Base-by-base conservation (phyloP, 1,139 yeast species). In the Protomyces lactucae-debilis region DNA sequence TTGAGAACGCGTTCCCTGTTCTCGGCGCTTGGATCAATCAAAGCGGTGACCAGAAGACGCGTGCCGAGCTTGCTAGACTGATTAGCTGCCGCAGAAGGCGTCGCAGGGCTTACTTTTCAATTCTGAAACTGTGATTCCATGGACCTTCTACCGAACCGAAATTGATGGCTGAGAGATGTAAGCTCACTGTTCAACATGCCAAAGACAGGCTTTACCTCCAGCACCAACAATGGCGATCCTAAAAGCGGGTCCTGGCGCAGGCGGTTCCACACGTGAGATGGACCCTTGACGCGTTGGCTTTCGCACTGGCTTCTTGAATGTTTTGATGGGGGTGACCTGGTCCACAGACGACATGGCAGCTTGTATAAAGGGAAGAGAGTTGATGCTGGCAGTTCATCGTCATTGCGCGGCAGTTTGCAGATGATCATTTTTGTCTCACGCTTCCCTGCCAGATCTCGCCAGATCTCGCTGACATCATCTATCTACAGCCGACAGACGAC, bases 101-200 rank as follows among this genome's bases (percentile, higher is more conserved):
- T 6, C 8, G 32, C 32, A 28, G 32, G 5, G 5, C 32, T 28
- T 28, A 28, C 32, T 52, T 25, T 36, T 69, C 70, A 23, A 68
- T 43, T n/a, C 48, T n/a, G 25, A 43, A 43, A 16, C 23, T n/a
- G 48, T 43, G 48, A 10, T 43, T 43, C 48, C 71, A 69, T 3
- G 69, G 67, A 14, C 67, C 71, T 43, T 69, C 67, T 21, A 60
- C 68, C 18, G 67, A 63, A 10, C 71, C 71, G 60, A 69, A 69
- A 35, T 70, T 67, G 65, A 69, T 69, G 39, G 32, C 32, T 28
- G 32, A 6, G 8, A 6, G 32, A 28, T 5, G 32, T 28, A 28
- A 28, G 32, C 32, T 28, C 8, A 28, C 32, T 28, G 8, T 28
- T 6, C 32, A 4, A 28, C 32, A 28, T 4, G 32, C 32, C 5